These are phyloP conservation scores for Vigna mungo DNA, from an alignment of 306 rosid species.

Conservation along the genomic window DNA sequence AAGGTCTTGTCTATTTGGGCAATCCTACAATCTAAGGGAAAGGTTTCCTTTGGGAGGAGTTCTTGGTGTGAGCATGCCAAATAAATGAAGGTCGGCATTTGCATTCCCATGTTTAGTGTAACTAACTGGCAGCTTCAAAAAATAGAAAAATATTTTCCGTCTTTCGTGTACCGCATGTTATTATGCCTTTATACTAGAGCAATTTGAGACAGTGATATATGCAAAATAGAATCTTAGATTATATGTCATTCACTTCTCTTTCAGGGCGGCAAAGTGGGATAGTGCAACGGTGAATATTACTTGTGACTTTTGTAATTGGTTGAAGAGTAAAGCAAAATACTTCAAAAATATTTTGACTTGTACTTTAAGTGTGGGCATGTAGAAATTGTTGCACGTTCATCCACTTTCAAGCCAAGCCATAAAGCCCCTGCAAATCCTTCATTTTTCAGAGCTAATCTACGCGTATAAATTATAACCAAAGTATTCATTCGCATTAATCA, in stretches of 20 bases:
- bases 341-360: slow-evolving; percentile 65
- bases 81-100: slow-evolving; percentile 47
- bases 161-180: slow-evolving; percentile 36
- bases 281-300: slow-evolving; percentile 44
- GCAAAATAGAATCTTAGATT: slow-evolving; percentile 41
- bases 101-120: slow-evolving; percentile 63
- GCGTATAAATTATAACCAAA: slow-evolving; percentile 74
- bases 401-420: slow-evolving; percentile 99
- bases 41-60: slow-evolving; percentile 44
- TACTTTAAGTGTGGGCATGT: slow-evolving; percentile 92
- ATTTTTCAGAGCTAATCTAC: slow-evolving; percentile 64
- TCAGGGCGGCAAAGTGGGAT: slow-evolving; percentile 49
- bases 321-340: slow-evolving; percentile 96
- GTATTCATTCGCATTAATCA: slow-evolving; percentile 67
- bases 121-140: slow-evolving; percentile 55
- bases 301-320: slow-evolving; percentile 63
- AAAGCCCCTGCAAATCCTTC: slow-evolving; percentile 62
- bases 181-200: slow-evolving; percentile 38
- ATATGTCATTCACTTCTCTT: slow-evolving; percentile 46
- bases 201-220: slow-evolving; percentile 36
- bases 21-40: slow-evolving; percentile 47
- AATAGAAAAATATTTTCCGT: slow-evolving; percentile 41
- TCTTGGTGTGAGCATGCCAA: slow-evolving; percentile 52
- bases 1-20: slow-evolving; percentile 47
- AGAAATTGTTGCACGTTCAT: slow-evolving; percentile 79